Conservation (phyloP, 176 grass and related monocot species). For the Sorghum bicolor region Sorghum_bicolor_NCBIv3 NC_012878.2:54106001-54106500, state of each 20-base stretch:
- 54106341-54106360: no score
- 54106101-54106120: neutral
- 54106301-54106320: neutral
- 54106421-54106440: no score
- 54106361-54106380: no score
- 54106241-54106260: neutral
- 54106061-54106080: neutral
- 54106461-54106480: constrained; percentile 99
- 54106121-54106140: neutral
- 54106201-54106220: neutral
- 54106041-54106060: neutral
- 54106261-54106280: neutral
- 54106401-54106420: no score
- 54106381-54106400: no score
- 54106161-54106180: neutral
- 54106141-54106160: neutral
- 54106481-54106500: constrained; percentile 86
- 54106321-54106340: no score
- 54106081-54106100: neutral
- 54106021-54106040: constrained; percentile 10
- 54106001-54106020: constrained; percentile 24
- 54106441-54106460: neutral
- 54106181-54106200: neutral
- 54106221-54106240: neutral
- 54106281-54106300: neutral